Base-by-base conservation (phyloP, 73 alveolate species). In the Tetrahymena elliotti region DNA sequence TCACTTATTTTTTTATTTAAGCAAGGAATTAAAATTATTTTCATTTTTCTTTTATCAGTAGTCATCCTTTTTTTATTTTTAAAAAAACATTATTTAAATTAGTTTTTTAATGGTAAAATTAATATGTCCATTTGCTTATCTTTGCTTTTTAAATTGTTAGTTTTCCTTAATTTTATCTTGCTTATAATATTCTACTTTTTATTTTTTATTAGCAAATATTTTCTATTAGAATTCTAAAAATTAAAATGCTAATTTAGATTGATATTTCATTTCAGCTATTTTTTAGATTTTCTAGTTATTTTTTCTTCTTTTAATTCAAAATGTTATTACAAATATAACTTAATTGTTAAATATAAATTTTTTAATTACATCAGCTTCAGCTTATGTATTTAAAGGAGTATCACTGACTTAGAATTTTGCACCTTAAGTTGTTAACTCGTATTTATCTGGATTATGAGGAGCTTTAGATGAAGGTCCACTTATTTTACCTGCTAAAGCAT, bases 341-440 rank as follows among this genome's bases (percentile, higher is more conserved):
- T n/a, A n/a, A n/a, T n/a, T n/a, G n/a, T n/a, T n/a, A n/a, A 18
- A 47, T 47, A 13, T 47, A 12, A 47, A 47, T 18, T 10, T 0
- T 10, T 3, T 18, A 18, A 83, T 83, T 83, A 35, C 40, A 37
- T 84, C 37, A 31, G 37, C 93, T 41, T 84, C 96, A 94, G 82
- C 96, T 94, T 94, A 94, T 47, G 96, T 94, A 92, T 94, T 94
- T 39, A 94, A 92, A 38, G 96, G 96, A 68, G 96, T 94, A 88
- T 94, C 96, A 94, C 96, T 94, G 37, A 94, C 96, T 31, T 83
- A 35, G 52, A 84, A 94, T 36, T 94, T 94, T 16, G 93, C 88
- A 68, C 88, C 93, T 94, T 94, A 53, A 33, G 96, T 94, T 20
- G 96, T 94, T 27, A 94, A 39, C 34, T 94, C 96, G 47, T 94